phyloP scores from a whole-genome alignment of 495 filamentous ascomycete species.

The Penicillium roqueforti region DNA sequence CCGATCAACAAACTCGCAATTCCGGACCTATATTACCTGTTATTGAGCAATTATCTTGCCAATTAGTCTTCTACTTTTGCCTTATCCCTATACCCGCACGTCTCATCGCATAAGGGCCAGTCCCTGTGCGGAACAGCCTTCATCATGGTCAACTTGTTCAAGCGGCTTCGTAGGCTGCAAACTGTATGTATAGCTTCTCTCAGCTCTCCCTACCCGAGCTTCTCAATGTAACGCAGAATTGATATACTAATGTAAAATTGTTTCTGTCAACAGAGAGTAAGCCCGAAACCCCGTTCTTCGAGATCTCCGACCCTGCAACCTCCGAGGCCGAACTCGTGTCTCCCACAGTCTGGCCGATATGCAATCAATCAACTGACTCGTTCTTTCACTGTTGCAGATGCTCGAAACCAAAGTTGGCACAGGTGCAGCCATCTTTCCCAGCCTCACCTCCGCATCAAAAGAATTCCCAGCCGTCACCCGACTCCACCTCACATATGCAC shows the following conservation, averaged over 20 bases:
- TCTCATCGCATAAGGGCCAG: constrained; percentile 14
- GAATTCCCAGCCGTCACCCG: constrained; percentile 63
- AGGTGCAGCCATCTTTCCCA: constrained; percentile 75
- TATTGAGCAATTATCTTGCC: background rate
- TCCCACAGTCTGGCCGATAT: background rate
- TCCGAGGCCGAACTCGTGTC: background rate
- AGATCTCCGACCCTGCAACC: constrained; percentile 9
- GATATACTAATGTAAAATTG: constrained; percentile 2
- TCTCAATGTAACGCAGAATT: constrained; percentile 3
- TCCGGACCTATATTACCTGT: background rate
- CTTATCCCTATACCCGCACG: background rate
- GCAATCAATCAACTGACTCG: constrained; percentile 1
- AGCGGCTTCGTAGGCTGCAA: constrained; percentile 74
- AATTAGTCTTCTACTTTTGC: background rate
- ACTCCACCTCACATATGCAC: constrained; percentile 78
- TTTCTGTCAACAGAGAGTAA: constrained; percentile 30
- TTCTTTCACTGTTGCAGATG: constrained; percentile 47
- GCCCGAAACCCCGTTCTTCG: constrained; percentile 19
- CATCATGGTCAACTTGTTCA: constrained; percentile 72
- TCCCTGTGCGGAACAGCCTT: constrained; percentile 21
- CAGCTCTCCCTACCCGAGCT: background rate
- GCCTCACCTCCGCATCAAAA: constrained; percentile 34
- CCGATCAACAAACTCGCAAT: constrained; percentile 20
- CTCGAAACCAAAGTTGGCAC: constrained; percentile 69
- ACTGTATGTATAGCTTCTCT: constrained; percentile 53